Base-by-base conservation (phyloP, 305 asterid species). In the Fraxinus platypoda region DNA sequence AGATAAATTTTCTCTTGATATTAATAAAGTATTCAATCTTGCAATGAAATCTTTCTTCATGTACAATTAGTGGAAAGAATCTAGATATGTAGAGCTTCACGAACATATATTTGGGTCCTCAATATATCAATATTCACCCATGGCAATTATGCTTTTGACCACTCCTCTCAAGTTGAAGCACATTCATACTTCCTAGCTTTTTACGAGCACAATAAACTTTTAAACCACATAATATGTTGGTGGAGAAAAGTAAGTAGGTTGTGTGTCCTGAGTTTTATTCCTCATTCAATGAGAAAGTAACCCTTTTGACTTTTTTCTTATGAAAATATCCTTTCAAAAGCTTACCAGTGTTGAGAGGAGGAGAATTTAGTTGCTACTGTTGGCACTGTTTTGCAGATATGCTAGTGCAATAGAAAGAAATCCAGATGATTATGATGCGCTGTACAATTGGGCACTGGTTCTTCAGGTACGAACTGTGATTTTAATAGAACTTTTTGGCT, bases 401-500 rank as follows among this genome's bases (percentile, higher is more conserved):
- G 99, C 99, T 71, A 91, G 88, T 88, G 93, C 98, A 57, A 79
- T 97, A 80, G 98, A 93, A 89, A 91, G 93, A 90, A 94, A 97
- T 89, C 97, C 98, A 17, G 97, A 89, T n/a, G 98, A 97, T 87
- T 93, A 89, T 87, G 98, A 97, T 87, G 99, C 99, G 25, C 93
- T 97, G 87, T 97, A 97, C 87, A 97, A 93, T 86, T 97, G 99
- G 99, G 99, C 98, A 30, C 90, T 97, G 81, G 98, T 97, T 86
- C 98, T 97, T 89, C 98, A 97, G 98, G 99, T 93, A 80, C 82
- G 90, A 76, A 26, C 37, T 13, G 31, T 70, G 83, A 85, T 82
- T 75, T 74, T 80, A 66, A 13, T 82, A 81, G 26, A 81, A 62
- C 83, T 34, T 31, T 26, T 28, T 43, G 37, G 41, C 75, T 80